Base-by-base conservation (phyloP, 306 rosid genomes). In the Styphnolobium japonicum region DNA sequence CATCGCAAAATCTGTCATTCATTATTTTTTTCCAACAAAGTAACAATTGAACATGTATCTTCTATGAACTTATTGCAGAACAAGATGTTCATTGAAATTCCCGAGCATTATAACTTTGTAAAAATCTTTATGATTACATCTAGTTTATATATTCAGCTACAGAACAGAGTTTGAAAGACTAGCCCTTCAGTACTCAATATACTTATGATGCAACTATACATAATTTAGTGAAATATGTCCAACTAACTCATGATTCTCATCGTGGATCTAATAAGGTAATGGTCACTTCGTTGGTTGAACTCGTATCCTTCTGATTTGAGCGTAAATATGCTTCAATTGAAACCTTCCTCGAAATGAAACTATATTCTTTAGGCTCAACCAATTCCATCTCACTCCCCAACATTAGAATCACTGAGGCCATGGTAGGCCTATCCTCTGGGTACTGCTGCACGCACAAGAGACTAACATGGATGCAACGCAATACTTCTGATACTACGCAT, bases 381-480 rank as follows among this genome's bases (percentile, higher is more conserved):
- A 87, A 51, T 14, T 74, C 85, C 11, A 56, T 63, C 45, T 75
- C 77, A 46, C 87, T 76, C 29, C 74, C 79, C 34, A 87, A 29
- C 89, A 87, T 90, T 43, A 68, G 69, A 57, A 86, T 75, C 6
- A 89, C 85, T 0, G 61, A 58, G 5, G 90, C 22, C 76, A 73
- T 81, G 4, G 69, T 64, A 29, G 81, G 81, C 14, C 75, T 65
- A 39, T 77, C 75, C 31, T 86, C 84, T 0, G 87, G 86, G 10
- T 73, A 61, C 7, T 85, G 85, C 25, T 89, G 93, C 22, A 81
- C 85, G 4, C 89, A 85, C 37, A 89, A 71, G 3, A 87, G 86
- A 74, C 93, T 68, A 19, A 89, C 29, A 23, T 82, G 88, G 23
- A 90, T 74, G 76, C 90, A 87, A 0, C 85, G 86, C 58, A 84